Evolutionary conservation across 331 rosid species (phyloP).

Genomic region (Prunus yedoensis): DNA sequence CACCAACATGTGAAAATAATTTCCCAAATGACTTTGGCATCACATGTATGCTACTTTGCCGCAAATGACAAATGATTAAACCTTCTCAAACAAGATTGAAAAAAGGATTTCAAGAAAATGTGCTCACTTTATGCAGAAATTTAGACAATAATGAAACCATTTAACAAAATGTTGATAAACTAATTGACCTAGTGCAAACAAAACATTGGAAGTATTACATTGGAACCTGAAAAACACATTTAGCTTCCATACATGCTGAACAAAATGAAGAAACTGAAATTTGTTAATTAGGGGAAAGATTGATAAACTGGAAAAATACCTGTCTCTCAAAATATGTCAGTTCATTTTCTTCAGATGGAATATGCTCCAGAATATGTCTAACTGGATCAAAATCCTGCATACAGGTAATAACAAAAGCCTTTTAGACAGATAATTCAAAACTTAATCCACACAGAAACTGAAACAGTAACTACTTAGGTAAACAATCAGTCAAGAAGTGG

Average conservation of each 20-base stretch:
- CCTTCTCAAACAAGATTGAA: neutral
- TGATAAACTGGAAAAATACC: conserved; percentile 46
- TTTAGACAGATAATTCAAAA: conserved; percentile 21
- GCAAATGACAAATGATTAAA: neutral
- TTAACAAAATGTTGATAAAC: neutral
- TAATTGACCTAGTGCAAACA: neutral
- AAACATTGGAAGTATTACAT: neutral
- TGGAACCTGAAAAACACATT: neutral
- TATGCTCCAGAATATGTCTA: conserved; percentile 69
- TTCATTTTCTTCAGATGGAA: conserved; percentile 73
- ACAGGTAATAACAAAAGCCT: conserved; percentile 20
- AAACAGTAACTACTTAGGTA: neutral
- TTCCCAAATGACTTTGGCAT: neutral
- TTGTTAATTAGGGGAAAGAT: conserved; percentile 8
- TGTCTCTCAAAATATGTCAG: conserved; percentile 77
- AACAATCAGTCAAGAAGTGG: neutral
- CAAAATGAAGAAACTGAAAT: conserved; percentile 3
- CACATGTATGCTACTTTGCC: neutral
- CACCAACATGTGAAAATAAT: neutral
- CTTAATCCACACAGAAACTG: conserved; percentile 14
- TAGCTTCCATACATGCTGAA: conserved; percentile 11
- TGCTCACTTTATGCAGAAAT: neutral
- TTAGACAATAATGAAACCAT: neutral
- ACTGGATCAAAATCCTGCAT: conserved; percentile 92
- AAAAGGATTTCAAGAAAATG: neutral